These are phyloP conservation scores for Kalanchoe fedtschenkoi DNA, from an alignment of 164 flowering plant species.

Conservation along the genomic window DNA sequence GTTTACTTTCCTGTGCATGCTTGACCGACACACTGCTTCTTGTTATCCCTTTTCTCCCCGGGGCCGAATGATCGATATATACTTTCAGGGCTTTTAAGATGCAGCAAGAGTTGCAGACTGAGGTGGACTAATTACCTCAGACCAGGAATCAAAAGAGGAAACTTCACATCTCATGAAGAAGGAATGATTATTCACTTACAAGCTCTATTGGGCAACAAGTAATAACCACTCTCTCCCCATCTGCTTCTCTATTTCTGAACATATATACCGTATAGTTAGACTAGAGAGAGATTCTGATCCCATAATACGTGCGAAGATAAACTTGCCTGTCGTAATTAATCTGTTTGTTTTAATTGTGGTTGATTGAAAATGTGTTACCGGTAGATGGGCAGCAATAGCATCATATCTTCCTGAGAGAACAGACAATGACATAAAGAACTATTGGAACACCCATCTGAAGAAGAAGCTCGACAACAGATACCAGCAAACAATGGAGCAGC, in stretches of 20 bases:
- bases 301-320: too few relatives aligned
- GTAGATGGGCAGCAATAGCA: conserved; percentile 96
- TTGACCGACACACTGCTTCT: too few relatives aligned
- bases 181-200: conserved; percentile 86
- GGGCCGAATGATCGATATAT: neutral
- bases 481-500: conserved; percentile 22
- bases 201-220: conserved; percentile 88
- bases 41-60: too few relatives aligned
- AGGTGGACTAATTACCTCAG: conserved; percentile 91
- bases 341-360: neutral
- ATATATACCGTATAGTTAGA: neutral
- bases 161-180: conserved; percentile 88
- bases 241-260: neutral
- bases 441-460: conserved; percentile 93
- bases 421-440: conserved; percentile 87
- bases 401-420: conserved; percentile 90
- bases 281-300: neutral
- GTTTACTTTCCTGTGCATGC: too few relatives aligned
- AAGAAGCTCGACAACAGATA: conserved; percentile 72
- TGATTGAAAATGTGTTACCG: neutral
- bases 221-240: conserved; percentile 10
- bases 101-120: conserved; percentile 95
- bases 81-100: conserved; percentile 57
- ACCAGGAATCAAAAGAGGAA: conserved; percentile 90
- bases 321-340: neutral